A percentile compares a stretch with the other conserved stretches of the same genome.
phyloP scores from a whole-genome alignment of 2,329 filamentous ascomycete species.

The Xylaria sp. region DNA sequence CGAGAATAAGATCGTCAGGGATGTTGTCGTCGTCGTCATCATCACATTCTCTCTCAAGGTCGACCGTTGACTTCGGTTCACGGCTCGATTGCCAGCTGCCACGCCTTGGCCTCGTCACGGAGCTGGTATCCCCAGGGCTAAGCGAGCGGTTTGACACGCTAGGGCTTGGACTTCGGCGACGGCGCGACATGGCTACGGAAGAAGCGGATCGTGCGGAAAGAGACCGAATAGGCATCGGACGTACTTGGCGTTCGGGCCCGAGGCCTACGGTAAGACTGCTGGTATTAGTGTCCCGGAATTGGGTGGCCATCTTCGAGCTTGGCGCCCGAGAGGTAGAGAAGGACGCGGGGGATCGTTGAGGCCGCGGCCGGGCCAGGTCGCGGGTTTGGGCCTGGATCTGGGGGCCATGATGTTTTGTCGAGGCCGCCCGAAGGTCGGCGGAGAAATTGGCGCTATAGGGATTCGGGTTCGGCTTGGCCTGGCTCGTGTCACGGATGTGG shows the following conservation, averaged over 20 bases:
- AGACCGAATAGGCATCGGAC: constrained; percentile 37
- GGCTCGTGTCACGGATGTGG: constrained; percentile 37
- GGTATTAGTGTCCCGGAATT: constrained; percentile 50
- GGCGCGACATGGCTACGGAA: constrained; percentile 43
- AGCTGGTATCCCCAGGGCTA: constrained; percentile 47
- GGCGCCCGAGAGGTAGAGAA: constrained; percentile 43
- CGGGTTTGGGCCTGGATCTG: constrained; percentile 34
- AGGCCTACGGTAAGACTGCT: constrained; percentile 39
- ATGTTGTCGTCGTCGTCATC: constrained; percentile 78
- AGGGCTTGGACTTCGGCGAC: constrained; percentile 57
- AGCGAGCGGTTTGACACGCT: constrained; percentile 43
- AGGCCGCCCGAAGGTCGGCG: constrained; percentile 45
- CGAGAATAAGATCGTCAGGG: constrained; percentile 76
- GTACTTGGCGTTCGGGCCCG: constrained; percentile 35
- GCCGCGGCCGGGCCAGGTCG: constrained; percentile 33
- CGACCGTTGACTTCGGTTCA: constrained; percentile 67
- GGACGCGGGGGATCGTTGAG: constrained; percentile 39
- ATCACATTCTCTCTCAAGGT: constrained; percentile 76
- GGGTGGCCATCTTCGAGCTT: constrained; percentile 50
- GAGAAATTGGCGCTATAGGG: constrained; percentile 55
- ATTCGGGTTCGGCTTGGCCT: constrained; percentile 43
- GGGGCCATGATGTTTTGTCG: constrained; percentile 34
- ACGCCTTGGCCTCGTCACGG: constrained; percentile 49
- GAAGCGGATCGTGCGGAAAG: constrained; percentile 45
- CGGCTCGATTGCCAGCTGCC: constrained; percentile 73